These are phyloP conservation scores for Collybia mongolica DNA, from an alignment of 768 basidiomycete genomes.

Conservation along the genomic window DNA sequence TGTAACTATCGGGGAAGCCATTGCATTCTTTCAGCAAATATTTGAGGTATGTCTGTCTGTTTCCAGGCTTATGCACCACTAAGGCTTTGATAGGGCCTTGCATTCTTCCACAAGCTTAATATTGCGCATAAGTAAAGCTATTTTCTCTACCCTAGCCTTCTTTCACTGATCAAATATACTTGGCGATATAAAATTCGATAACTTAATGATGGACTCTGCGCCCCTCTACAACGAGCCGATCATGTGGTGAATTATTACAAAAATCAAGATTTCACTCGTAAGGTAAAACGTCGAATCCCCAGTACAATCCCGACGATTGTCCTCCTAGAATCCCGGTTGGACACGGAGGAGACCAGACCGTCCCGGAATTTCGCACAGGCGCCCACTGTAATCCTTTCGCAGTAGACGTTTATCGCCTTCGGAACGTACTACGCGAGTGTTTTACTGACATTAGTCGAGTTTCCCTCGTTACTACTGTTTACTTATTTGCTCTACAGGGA, in stretches of 20 bases:
- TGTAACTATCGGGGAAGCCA: conserved; percentile 27
- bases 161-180: too few relatives aligned
- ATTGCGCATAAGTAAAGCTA: conserved; percentile 33
- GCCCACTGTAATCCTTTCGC: conserved; percentile 22
- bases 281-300: conserved; percentile 7
- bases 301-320: conserved; percentile 6
- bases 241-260: background rate
- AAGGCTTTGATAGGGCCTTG: conserved; percentile 21
- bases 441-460: conserved; percentile 22
- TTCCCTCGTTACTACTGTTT: background rate
- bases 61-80: background rate
- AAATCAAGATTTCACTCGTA: conserved; percentile 12
- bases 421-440: conserved; percentile 22
- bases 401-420: conserved; percentile 30
- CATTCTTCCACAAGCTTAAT: conserved; percentile 31
- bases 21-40: conserved; percentile 30
- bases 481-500: background rate
- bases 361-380: conserved; percentile 26
- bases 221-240: background rate
- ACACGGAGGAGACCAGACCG: conserved; percentile 26
- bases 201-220: background rate
- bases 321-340: conserved; percentile 6
- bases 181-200: conserved; percentile 10
- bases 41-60: conserved; percentile 21
- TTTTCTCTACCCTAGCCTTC: background rate